Evolutionary conservation across 2,329 filamentous ascomycete species (phyloP).

Genomic region (Neonectria ditissima): DNA sequence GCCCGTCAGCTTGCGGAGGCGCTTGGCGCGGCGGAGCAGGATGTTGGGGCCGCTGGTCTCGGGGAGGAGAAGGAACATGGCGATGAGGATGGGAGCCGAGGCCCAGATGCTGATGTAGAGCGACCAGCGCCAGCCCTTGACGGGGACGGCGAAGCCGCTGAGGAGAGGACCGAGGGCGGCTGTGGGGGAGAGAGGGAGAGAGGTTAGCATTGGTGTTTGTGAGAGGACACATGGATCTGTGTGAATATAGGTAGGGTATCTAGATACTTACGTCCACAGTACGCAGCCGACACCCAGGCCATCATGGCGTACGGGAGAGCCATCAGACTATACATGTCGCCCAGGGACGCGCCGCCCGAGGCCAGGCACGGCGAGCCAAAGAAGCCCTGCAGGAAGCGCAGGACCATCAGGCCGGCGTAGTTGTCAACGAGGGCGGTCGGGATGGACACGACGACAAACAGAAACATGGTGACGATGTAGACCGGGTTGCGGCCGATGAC

Average conservation of each 20-base stretch:
- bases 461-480: constrained; percentile 74
- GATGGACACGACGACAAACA: constrained; percentile 76
- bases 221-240: no score
- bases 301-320: constrained; percentile 69
- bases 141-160: constrained; percentile 69
- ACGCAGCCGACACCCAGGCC: constrained; percentile 68
- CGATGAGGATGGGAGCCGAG: constrained; percentile 67
- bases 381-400: constrained; percentile 74
- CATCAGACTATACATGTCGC: constrained; percentile 66
- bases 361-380: constrained; percentile 75
- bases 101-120: constrained; percentile 74
- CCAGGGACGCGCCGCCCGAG: constrained; percentile 64
- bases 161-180: constrained; percentile 71
- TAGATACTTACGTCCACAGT: constrained; percentile 55
- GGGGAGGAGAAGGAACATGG: constrained; percentile 72
- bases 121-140: constrained; percentile 72
- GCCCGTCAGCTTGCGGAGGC: constrained; percentile 72
- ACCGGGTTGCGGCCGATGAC: constrained; percentile 74
- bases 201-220: neutral
- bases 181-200: constrained; percentile 34
- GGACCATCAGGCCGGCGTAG: constrained; percentile 72
- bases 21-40: constrained; percentile 68
- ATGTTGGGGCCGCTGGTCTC: constrained; percentile 72
- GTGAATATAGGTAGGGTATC: no score
- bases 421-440: constrained; percentile 73